These are phyloP conservation scores for Bauhinia variegata DNA, from an alignment of 306 rosid species.

Conservation along the genomic window DNA sequence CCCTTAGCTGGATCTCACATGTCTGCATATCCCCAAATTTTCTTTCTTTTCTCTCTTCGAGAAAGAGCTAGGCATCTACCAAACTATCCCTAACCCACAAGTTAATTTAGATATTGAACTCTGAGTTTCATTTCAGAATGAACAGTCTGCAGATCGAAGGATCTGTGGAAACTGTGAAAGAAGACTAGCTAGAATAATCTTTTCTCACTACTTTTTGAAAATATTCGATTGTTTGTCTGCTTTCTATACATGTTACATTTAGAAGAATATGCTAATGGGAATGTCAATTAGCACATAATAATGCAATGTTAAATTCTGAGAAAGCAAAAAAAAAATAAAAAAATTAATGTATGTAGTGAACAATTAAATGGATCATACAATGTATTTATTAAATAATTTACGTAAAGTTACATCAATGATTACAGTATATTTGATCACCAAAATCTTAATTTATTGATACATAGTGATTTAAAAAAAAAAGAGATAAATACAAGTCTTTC, in stretches of 20 bases:
- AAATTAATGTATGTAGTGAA: slow-evolving; percentile 12
- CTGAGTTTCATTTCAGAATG: background rate
- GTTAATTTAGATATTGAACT: background rate
- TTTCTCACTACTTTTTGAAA: slow-evolving; percentile 26
- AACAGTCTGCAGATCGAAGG: no score
- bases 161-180: slow-evolving; percentile 5
- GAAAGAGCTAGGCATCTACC: slow-evolving; percentile 7
- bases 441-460: no score
- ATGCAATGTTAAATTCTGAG: slow-evolving; percentile 5
- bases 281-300: background rate
- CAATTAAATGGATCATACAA: no score
- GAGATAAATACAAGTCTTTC: slow-evolving; percentile 35
- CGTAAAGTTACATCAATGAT: no score
- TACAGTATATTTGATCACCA: no score
- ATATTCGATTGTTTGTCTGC: background rate
- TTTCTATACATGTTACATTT: background rate
- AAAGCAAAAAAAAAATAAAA: slow-evolving; percentile 12
- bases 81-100: slow-evolving; percentile 5
- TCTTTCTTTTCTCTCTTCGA: slow-evolving; percentile 21
- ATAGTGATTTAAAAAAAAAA: slow-evolving; percentile 17
- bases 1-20: slow-evolving; percentile 59
- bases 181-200: slow-evolving; percentile 6
- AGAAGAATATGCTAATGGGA: slow-evolving; percentile 1
- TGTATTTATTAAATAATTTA: no score
- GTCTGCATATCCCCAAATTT: slow-evolving; percentile 30